Conservation (phyloP, 768 basidiomycete genomes). For the Agaricus subrufescens region DNA sequence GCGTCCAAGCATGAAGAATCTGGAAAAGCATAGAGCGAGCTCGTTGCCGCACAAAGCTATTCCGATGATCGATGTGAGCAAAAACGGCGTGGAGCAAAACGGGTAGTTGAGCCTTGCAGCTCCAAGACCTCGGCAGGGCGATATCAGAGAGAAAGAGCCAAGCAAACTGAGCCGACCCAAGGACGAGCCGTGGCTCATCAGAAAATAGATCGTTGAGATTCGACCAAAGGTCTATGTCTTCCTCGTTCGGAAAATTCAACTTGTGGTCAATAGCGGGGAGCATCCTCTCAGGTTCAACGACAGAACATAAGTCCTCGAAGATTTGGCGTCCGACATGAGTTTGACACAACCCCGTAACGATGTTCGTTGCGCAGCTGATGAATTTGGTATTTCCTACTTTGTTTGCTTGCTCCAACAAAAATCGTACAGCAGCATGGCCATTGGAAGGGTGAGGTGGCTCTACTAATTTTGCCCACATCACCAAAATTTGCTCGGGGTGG, state of each 20-base stretch:
- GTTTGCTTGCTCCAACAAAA: conserved; percentile 83
- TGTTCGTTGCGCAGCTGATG: conserved; percentile 72
- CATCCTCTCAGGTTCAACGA: conserved; percentile 85
- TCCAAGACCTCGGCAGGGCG: conserved; percentile 73
- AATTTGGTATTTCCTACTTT: conserved; percentile 78
- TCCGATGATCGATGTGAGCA: conserved; percentile 78
- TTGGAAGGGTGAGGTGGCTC: conserved; percentile 68
- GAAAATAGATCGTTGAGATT: conserved; percentile 75
- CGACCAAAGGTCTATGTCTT: conserved; percentile 74
- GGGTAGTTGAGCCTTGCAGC: conserved; percentile 63
- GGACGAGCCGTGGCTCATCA: conserved; percentile 60
- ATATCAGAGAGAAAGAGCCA: conserved; percentile 80
- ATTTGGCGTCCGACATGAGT: conserved; percentile 67
- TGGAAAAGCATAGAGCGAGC: conserved; percentile 84
- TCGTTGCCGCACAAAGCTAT: conserved; percentile 60
- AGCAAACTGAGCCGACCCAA: conserved; percentile 86
- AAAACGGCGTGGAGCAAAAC: conserved; percentile 75
- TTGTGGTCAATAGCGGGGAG: conserved; percentile 73
- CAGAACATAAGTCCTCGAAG: conserved; percentile 78
- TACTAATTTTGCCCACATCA: conserved; percentile 76
- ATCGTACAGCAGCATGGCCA: conserved; percentile 75
- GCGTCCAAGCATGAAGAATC: conserved; percentile 74
- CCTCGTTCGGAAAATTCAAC: conserved; percentile 53
- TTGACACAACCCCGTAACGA: conserved; percentile 81
- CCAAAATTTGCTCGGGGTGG: conserved; percentile 75